phyloP scores from a whole-genome alignment of 108 stramenopile species.

The Stephanodiscus triporus region DNA sequence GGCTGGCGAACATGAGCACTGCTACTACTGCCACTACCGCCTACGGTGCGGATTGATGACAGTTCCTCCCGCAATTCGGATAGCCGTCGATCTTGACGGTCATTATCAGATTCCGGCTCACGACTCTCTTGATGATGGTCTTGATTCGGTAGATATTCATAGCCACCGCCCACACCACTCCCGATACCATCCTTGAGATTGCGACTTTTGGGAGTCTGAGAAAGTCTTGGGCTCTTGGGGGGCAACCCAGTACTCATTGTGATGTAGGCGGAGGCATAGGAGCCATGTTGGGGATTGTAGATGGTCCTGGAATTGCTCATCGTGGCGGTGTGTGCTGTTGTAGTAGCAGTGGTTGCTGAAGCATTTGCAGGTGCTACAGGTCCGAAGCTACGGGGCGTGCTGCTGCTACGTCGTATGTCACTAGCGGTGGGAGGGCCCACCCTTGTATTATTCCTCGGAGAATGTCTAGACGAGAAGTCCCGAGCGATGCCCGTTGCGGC shows the following conservation, averaged over 20 bases:
- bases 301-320: too few relatives aligned
- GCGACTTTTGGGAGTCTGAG: background rate
- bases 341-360: too few relatives aligned
- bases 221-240: background rate
- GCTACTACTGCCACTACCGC: background rate
- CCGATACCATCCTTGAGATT: background rate
- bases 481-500: too few relatives aligned
- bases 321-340: too few relatives aligned
- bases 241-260: background rate
- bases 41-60: background rate
- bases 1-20: background rate
- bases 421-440: too few relatives aligned
- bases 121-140: background rate
- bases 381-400: conserved; percentile 3
- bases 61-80: conserved; percentile 2
- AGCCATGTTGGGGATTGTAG: too few relatives aligned
- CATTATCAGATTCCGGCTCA: background rate
- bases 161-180: background rate
- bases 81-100: background rate
- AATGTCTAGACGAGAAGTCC: too few relatives aligned
- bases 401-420: background rate
- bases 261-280: too few relatives aligned
- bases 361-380: background rate
- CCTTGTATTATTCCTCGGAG: background rate
- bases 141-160: background rate